A percentile compares a stretch with the other conserved stretches of the same genome.
phyloP scores from a whole-genome alignment of 257 asterid species.

The Gentiana dahurica region DNA sequence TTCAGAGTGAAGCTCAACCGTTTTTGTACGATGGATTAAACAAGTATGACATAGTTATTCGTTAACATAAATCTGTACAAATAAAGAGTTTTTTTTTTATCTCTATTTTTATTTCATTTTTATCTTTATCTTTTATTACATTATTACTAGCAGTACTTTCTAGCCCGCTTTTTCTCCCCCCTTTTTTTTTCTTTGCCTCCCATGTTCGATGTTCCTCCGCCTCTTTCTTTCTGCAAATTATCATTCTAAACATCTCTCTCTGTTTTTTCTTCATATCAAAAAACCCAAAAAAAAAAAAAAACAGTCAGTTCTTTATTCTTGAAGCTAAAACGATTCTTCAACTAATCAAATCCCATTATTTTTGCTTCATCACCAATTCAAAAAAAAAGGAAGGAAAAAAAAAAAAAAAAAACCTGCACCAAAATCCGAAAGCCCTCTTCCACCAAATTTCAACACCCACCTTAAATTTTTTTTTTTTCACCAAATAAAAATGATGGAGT shows the following conservation, averaged over 20 bases:
- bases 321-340: slow-evolving; percentile 44
- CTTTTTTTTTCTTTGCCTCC: background rate
- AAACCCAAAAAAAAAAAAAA: background rate
- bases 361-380: slow-evolving; percentile 37
- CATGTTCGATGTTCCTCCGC: background rate
- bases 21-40: too few species aligned
- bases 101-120: too few species aligned
- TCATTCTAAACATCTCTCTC: background rate
- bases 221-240: slow-evolving; percentile 5
- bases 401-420: slow-evolving; percentile 17
- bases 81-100: too few species aligned
- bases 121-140: too few species aligned
- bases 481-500: slow-evolving; percentile 19
- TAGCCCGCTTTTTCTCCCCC: background rate
- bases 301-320: slow-evolving; percentile 6
- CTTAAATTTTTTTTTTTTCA: background rate
- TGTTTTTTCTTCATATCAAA: background rate
- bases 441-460: slow-evolving; percentile 21
- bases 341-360: slow-evolving; percentile 25
- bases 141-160: background rate
- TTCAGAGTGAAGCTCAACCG: too few species aligned
- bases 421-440: slow-evolving; percentile 32
- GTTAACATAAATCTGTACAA: too few species aligned
- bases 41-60: too few species aligned
- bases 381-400: background rate